phyloP scores from a whole-genome alignment of 1,284 basidiomycete species.

The Neonothopanus nambi region DNA sequence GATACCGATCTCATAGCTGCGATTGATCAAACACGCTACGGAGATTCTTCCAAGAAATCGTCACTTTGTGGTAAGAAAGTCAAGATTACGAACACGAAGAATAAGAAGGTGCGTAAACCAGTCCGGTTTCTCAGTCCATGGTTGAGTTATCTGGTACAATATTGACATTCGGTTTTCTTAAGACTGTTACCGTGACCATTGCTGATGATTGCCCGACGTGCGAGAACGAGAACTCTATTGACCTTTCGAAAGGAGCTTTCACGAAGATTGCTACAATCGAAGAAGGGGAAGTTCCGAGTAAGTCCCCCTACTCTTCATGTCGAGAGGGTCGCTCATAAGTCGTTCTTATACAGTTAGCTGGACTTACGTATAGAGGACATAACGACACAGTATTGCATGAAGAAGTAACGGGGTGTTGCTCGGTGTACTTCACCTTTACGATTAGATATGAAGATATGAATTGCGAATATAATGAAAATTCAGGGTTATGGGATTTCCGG shows the following conservation, averaged over 20 bases:
- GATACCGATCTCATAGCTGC: background rate
- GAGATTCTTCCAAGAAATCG: background rate
- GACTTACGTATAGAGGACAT: too few relatives aligned
- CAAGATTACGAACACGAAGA: slow-evolving; percentile 6
- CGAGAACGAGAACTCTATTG: background rate
- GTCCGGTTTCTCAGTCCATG: background rate
- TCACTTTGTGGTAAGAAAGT: slow-evolving; percentile 2
- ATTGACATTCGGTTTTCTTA: background rate
- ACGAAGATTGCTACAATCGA: background rate
- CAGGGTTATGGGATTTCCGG: too few relatives aligned
- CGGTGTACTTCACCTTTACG: too few relatives aligned
- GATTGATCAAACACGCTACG: background rate
- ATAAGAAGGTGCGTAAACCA: slow-evolving; percentile 1
- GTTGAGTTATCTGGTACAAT: background rate
- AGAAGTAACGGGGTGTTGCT: too few relatives aligned
- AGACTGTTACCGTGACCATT: slow-evolving; percentile 5
- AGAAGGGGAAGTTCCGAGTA: slow-evolving; percentile 1
- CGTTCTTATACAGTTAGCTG: too few relatives aligned
- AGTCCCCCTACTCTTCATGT: background rate
- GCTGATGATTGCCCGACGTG: slow-evolving; percentile 7
- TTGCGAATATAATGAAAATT: too few relatives aligned
- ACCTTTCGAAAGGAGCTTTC: slow-evolving; percentile 4
- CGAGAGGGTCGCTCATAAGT: too few relatives aligned
- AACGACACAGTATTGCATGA: too few relatives aligned
- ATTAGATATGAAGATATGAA: too few relatives aligned